Base-by-base conservation (phyloP, 1,284 basidiomycete genomes). In the Neonothopanus nambi region DNA sequence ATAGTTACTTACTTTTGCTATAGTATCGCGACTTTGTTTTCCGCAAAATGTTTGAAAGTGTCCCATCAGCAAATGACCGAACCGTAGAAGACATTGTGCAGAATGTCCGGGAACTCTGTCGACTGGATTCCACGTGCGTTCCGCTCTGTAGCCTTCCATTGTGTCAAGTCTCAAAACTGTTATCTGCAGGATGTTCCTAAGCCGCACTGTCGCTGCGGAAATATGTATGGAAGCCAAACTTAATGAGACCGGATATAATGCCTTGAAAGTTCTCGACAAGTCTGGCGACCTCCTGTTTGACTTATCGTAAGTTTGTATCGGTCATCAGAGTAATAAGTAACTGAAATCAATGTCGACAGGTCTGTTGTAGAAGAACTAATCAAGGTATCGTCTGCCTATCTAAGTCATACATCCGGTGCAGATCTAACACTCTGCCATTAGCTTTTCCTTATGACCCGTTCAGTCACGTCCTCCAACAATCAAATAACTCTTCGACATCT, bases 21-120 rank as follows among this genome's bases (percentile, higher is more conserved):
- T 59, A 89, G 87, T 88, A 90, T 64, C 85, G 87, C 44, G 84
- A 90, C 64, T 90, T 89, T 60, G 81, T 90, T 11, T 89, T 89
- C 65, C 84, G 87, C 51, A 88, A 88, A 67, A 89, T 90, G 80
- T 89, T 90, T 60, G 87, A 89, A 67, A 79, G 81, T 55, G 75
- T 78, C 38, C 65, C 77, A 15, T 67, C 74, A 6, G 68, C 76
- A 36, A 77, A 73, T 52, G 80, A 81, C 35, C 73, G 75, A 40
- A 75, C 77, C 45, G 70, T 77, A n/a, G 76, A 83, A 46, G 83
- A 87, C 54, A 85, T 89, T 52, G 76, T 81, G 13, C 70, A 75
- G 23, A 87, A 88, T 62, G 84, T 89, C 39, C 77, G 78, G 57
- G 85, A 87, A 61, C 70, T 89, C 26, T 82, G 82, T 60, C 78